These are phyloP conservation scores for Pyropia haitanensis DNA, from an alignment of 23 red algal species.

Conservation along the genomic window DNA sequence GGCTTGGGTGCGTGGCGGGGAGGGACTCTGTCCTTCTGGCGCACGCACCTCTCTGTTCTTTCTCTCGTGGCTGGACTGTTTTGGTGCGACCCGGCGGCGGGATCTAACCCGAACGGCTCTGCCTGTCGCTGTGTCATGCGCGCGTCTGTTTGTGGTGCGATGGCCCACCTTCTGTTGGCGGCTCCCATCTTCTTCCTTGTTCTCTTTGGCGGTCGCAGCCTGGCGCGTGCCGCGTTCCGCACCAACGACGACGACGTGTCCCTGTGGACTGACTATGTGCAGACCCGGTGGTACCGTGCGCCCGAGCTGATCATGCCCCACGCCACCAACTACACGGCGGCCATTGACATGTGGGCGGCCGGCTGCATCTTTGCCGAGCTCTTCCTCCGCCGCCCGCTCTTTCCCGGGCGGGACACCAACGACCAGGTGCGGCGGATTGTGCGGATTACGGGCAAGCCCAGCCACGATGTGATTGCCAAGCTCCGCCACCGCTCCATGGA, in stretches of 20 bases:
- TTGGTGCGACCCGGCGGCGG: too few relatives aligned
- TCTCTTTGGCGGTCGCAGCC: slow-evolving; percentile 2
- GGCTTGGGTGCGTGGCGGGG: too few relatives aligned
- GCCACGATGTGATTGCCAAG: slow-evolving; percentile 44
- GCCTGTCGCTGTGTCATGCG: too few relatives aligned
- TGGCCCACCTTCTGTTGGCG: background rate
- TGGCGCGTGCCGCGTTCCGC: slow-evolving; percentile 89
- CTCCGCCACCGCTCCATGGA: slow-evolving; percentile 48
- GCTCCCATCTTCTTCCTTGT: background rate
- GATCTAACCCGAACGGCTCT: too few relatives aligned
- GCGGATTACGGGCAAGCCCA: slow-evolving; percentile 62
- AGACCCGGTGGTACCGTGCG: slow-evolving; percentile 79
- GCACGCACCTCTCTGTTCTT: too few relatives aligned
- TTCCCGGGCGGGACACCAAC: slow-evolving; percentile 57
- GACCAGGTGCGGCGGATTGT: slow-evolving; percentile 78
- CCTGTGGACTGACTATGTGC: slow-evolving; percentile 73
- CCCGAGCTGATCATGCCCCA: slow-evolving; percentile 83
- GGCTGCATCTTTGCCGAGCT: slow-evolving; percentile 98
- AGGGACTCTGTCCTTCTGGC: too few relatives aligned
- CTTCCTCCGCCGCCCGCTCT: slow-evolving; percentile 57
- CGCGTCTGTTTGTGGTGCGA: too few relatives aligned
- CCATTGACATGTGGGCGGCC: slow-evolving; percentile 87
- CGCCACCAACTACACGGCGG: slow-evolving; percentile 66
- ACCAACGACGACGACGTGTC: slow-evolving; percentile 48
- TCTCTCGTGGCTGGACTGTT: too few relatives aligned